phyloP scores from a whole-genome alignment of 2,329 filamentous ascomycete genomes.

The Trichocomaceae sp. region DNA sequence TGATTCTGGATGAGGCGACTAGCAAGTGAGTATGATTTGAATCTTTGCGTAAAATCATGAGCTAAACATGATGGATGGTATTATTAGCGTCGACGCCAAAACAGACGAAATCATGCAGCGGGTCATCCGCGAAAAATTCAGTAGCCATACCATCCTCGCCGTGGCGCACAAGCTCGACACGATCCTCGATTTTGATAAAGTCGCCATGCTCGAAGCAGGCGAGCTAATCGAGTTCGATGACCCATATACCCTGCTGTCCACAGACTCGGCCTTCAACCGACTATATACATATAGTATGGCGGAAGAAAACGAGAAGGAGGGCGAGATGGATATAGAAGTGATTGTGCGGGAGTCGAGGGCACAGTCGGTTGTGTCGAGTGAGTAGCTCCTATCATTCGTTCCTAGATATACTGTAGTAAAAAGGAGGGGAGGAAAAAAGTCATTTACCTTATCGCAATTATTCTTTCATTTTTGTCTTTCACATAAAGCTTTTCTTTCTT shows the following conservation, averaged over 20 bases:
- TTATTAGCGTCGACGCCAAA: conserved; percentile 47
- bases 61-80: neutral
- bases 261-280: conserved; percentile 32
- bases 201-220: conserved; percentile 32
- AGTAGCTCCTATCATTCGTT: neutral
- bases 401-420: neutral
- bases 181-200: conserved; percentile 35
- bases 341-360: conserved; percentile 8
- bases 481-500: neutral
- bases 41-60: no score
- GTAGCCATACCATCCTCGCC: conserved; percentile 52
- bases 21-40: conserved; percentile 25
- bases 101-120: conserved; percentile 54
- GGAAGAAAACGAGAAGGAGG: conserved; percentile 11
- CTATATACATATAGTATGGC: conserved; percentile 24
- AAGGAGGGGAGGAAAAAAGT: neutral
- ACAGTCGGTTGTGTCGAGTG: neutral
- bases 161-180: conserved; percentile 52
- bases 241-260: conserved; percentile 31
- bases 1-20: conserved; percentile 41
- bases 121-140: conserved; percentile 50
- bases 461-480: neutral
- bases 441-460: neutral
- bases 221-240: conserved; percentile 31
- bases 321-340: conserved; percentile 11